These are phyloP conservation scores for Zangia roseola DNA, from an alignment of 768 basidiomycete species.

Conservation along the genomic window DNA sequence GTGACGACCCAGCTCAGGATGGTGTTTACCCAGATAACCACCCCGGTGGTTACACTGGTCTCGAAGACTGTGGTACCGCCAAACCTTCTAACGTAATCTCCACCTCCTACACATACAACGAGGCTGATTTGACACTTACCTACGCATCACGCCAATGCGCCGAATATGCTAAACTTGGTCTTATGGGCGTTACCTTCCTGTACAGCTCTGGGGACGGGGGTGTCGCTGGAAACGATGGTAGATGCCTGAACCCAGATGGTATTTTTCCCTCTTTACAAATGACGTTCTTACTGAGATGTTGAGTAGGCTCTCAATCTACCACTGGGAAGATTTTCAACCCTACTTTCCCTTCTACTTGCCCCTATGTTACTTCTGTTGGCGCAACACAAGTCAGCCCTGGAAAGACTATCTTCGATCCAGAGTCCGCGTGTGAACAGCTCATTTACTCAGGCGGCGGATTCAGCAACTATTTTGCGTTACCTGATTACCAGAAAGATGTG, in stretches of 20 bases:
- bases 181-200: slow-evolving; percentile 48
- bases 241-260: slow-evolving; percentile 43
- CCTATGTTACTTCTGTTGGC: slow-evolving; percentile 67
- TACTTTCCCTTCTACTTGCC: slow-evolving; percentile 48
- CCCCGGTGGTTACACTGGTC: slow-evolving; percentile 39
- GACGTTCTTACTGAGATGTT: not conserved
- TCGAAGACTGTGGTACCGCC: slow-evolving; percentile 35
- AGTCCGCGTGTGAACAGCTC: slow-evolving; percentile 44
- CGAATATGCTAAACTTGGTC: slow-evolving; percentile 49
- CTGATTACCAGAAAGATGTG: slow-evolving; percentile 49
- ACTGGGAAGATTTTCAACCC: slow-evolving; percentile 60
- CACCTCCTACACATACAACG: slow-evolving; percentile 39
- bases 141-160: slow-evolving; percentile 43
- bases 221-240: slow-evolving; percentile 34
- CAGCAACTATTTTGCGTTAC: slow-evolving; percentile 51
- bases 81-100: slow-evolving; percentile 42
- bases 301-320: slow-evolving; percentile 33
- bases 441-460: slow-evolving; percentile 56
- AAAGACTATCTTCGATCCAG: slow-evolving; percentile 43
- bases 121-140: slow-evolving; percentile 33
- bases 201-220: slow-evolving; percentile 43
- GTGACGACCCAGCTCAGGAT: slow-evolving; percentile 40
- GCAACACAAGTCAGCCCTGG: slow-evolving; percentile 53
- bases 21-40: slow-evolving; percentile 41
- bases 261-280: not conserved